Conservation (phyloP, 306 rosid genomes). For the Prunus fruticosa region DNA sequence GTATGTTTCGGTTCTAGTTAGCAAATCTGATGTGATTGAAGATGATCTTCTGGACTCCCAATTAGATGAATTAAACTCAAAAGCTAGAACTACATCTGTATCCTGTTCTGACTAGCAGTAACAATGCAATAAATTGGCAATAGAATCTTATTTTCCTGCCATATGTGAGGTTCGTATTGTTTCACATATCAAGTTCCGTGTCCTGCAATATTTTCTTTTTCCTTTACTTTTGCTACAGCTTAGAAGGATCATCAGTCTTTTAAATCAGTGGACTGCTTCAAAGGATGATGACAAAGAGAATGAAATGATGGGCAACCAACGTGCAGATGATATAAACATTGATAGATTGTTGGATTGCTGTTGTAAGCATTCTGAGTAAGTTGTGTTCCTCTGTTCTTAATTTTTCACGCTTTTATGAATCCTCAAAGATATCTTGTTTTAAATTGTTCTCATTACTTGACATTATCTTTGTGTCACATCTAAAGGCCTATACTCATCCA, state of each 20-base stretch:
- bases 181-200: neutral
- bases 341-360: conserved; percentile 65
- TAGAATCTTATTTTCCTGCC: neutral
- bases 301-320: conserved; percentile 22
- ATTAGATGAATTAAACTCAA: conserved; percentile 31
- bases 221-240: conserved; percentile 61
- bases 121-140: neutral
- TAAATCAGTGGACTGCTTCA: conserved; percentile 62
- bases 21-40: conserved; percentile 72
- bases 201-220: conserved; percentile 17
- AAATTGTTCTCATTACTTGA: neutral
- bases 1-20: conserved; percentile 55
- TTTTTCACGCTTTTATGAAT: neutral
- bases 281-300: conserved; percentile 34
- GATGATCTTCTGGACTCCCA: conserved; percentile 74
- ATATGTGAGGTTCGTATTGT: conserved; percentile 1
- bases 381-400: neutral
- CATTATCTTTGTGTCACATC: neutral
- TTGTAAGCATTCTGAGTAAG: conserved; percentile 50
- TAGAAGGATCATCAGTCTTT: conserved; percentile 58
- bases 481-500: neutral
- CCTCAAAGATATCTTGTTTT: neutral
- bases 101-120: conserved; percentile 41
- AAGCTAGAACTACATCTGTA: conserved; percentile 70
- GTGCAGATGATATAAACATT: conserved; percentile 32